Base-by-base conservation (phyloP, 1,284 basidiomycete genomes). In the Pyrrhoderma noxium region DNA sequence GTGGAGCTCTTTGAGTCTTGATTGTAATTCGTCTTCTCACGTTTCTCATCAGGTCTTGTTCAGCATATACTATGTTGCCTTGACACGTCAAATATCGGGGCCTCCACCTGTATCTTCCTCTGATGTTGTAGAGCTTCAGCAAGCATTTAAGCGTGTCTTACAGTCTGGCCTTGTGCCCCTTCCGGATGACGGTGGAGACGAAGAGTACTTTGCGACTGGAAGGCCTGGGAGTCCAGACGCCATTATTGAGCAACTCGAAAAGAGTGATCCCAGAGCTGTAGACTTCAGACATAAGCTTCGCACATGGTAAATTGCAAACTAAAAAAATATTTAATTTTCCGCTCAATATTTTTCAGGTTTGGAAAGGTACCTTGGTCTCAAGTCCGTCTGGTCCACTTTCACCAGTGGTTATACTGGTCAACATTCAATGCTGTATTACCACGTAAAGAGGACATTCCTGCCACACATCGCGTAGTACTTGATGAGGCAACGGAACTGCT, bases 341-440 rank as follows among this genome's bases (percentile, higher is more conserved):
- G 14, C 13, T n/a, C 31, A 18, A 49, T 41, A 27, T 42, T 53
- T 47, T 56, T 65, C 25, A 72, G 89, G 90, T 90, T 93, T 66
- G 68, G 77, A 57, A 80, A 82, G 59, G 77, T 73, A 8, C 77
- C 82, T 1, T 93, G 88, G 87, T 83, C 85, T 0, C 71, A 75
- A 8, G 77, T 95, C 50, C 77, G 72, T 42, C 71, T 70, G 16
- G 71, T 79, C 38, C 80, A 92, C 61, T 71, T 92, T 52, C 73
- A 74, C 40, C 71, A 78, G 52, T 95, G 91, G 89, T 68, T 95
- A 22, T 83, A 89, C 52, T 95, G 92, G 92, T 76, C 80, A 11
- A 82, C 88, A 58, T 93, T 84, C 67, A 85, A 84, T 58, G 69
- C 76, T 2, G 70, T 77, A 19, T 71, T 88, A 40, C 77, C 80